Evolutionary conservation across 805 yeast genomes (phyloP).

Genomic region (Scheffersomyces coipomensis): DNA sequence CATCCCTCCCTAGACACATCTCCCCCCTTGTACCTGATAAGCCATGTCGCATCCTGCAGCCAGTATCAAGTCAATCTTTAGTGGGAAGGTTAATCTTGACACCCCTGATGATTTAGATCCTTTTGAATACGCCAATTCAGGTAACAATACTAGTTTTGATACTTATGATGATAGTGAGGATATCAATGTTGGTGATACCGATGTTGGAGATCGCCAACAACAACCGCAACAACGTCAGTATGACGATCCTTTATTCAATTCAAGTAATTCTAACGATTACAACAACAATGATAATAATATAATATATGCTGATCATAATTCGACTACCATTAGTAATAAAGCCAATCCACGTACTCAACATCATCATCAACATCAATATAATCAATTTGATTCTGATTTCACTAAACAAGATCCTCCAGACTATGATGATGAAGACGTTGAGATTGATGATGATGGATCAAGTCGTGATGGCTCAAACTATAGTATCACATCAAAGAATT

Average conservation of each 20-base stretch:
- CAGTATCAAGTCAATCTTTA: constrained; percentile 35
- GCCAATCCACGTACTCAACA: not conserved
- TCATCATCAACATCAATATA: not conserved
- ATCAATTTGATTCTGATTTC: not conserved
- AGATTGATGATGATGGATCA: constrained; percentile 1
- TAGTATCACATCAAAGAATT: constrained; percentile 17
- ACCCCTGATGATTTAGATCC: constrained; percentile 18
- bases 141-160: constrained; percentile 1
- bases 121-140: not conserved
- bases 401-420: not conserved
- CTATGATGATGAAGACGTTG: not conserved
- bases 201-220: no score
- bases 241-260: no score
- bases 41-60: constrained; percentile 46
- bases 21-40: no score
- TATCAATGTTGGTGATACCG: not conserved
- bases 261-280: no score
- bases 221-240: no score
- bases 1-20: no score
- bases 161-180: not conserved
- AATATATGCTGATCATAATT: no score
- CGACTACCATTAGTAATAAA: not conserved
- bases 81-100: constrained; percentile 31
- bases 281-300: no score
- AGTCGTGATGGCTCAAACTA: constrained; percentile 7